Conservation (phyloP, 306 rosid genomes). For the Inga leiocalycina region DNA sequence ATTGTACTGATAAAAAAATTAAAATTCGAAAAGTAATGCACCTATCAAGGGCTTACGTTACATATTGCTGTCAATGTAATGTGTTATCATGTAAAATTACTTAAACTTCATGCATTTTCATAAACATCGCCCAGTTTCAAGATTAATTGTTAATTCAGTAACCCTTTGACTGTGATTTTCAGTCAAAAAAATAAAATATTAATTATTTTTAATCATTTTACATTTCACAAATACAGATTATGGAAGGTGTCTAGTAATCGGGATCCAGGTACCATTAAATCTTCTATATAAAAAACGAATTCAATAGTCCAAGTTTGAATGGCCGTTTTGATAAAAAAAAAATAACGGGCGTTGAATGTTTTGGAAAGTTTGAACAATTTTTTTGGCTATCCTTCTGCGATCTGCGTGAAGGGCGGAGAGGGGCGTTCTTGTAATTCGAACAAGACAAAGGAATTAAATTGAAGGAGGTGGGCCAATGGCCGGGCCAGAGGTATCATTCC, state of each 20-base stretch:
- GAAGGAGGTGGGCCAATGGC: conserved; percentile 9
- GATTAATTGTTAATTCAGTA: background rate
- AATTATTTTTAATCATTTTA: too few species aligned
- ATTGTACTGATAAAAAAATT: too few species aligned
- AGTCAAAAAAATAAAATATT: too few species aligned
- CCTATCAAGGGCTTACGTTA: background rate
- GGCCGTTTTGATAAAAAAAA: background rate
- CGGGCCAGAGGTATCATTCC: background rate
- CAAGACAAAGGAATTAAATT: background rate
- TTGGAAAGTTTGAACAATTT: too few species aligned
- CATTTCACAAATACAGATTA: background rate
- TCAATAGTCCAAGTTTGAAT: background rate
- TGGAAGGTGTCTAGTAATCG: background rate
- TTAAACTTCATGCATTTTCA: background rate
- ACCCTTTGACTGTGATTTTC: background rate
- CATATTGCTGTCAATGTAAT: background rate
- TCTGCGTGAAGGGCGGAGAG: background rate
- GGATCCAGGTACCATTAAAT: background rate
- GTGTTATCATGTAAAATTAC: too few species aligned
- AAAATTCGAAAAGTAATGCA: background rate
- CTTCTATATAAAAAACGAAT: background rate
- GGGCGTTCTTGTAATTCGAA: background rate
- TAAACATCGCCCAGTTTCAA: background rate
- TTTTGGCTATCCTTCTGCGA: too few species aligned
- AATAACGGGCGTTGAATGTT: background rate